Conservation (phyloP, 768 basidiomycete species). For the Sarcomyxa edulis region DNA sequence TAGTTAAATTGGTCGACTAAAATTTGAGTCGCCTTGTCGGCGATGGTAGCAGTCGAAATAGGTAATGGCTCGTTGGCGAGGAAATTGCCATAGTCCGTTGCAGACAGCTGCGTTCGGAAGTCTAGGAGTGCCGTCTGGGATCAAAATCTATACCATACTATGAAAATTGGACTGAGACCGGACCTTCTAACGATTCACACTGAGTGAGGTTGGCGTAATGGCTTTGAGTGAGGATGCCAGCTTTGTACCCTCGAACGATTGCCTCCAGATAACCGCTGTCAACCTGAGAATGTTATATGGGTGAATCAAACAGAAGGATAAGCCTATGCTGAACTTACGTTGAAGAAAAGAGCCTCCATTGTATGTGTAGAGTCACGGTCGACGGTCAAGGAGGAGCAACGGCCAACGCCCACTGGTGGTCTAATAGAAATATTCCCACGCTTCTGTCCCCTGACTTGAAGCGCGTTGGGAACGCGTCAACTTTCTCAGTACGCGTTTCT, state of each 20-base stretch:
- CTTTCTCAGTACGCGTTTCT: too few species aligned
- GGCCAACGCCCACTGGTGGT: too few species aligned
- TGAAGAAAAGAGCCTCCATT: slow-evolving; percentile 91
- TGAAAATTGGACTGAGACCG: slow-evolving; percentile 10
- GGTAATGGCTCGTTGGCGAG: slow-evolving; percentile 94
- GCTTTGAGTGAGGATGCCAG: slow-evolving; percentile 81
- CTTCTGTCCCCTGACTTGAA: too few species aligned
- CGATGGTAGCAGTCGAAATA: slow-evolving; percentile 88
- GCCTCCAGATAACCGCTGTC: slow-evolving; percentile 75
- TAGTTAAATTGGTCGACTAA: slow-evolving; percentile 98
- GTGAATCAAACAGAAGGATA: too few species aligned
- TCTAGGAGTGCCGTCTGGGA: slow-evolving; percentile 43
- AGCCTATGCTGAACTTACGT: slow-evolving; percentile 39
- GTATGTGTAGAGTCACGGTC: too few species aligned
- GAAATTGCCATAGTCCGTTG: slow-evolving; percentile 98
- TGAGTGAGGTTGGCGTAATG: slow-evolving; percentile 94
- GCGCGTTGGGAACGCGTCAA: too few species aligned
- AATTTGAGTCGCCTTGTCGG: slow-evolving; percentile 93
- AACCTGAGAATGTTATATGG: slow-evolving; percentile 51
- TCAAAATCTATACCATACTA: background rate
- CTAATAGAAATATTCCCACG: too few species aligned
- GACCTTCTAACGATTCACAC: slow-evolving; percentile 96
- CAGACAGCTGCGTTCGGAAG: slow-evolving; percentile 89
- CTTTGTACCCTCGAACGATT: slow-evolving; percentile 88
- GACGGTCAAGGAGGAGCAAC: too few species aligned